Evolutionary conservation across 345 rosid species (phyloP), one percentile per base, ranked within the genome.

Genomic region (Aquilaria yunnanensis): DNA sequence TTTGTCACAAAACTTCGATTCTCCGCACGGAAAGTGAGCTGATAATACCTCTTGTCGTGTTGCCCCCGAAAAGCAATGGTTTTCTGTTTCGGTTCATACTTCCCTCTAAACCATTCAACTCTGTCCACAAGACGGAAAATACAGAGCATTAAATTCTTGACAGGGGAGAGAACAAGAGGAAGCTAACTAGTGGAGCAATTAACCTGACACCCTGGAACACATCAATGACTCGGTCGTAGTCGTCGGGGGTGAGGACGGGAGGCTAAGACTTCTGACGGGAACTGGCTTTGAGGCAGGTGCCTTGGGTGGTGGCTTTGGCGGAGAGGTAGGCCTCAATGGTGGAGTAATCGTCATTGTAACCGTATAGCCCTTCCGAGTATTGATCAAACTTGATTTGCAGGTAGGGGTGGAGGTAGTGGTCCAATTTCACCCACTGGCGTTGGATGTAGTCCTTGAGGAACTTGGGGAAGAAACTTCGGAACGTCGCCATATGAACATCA

Each of bases 211-310:
- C 64, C 1, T 48, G 0, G 32, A 49, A 61, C 43, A 5, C 64
- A 48, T 61, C 64, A 14, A 4, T 3, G 3, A 61, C 10, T 14
- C 50, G 46, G 12, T 61, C 64, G n/a, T 32, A 13, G 11, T 47
- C 12, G 14, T 60, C 64, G 43, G 49, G 31, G 54, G 30, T 60
- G 9, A 60, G 54, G 29, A 60, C 64, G 12, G 32, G 0, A 12
- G 64, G 32, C 29, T 60, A 30, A 12, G 37, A 12, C 31, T 48
- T 54, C 14, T 48, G 8, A 6, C 47, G 54, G 14, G 7, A 37
- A 60, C 49, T 41, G 3, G 64, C 64, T 29, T 60, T 60, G 10
- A 60, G 64, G 6, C 54, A 3, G 43, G 13, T 60, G 4, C 41
- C 64, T 32, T 2, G 9, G 0, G 56, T 30, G 10, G 56, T 2